These are phyloP conservation scores for Bryopsis sp. DNA, from an alignment of 139 green algal genomes.

Conservation along the genomic window DNA sequence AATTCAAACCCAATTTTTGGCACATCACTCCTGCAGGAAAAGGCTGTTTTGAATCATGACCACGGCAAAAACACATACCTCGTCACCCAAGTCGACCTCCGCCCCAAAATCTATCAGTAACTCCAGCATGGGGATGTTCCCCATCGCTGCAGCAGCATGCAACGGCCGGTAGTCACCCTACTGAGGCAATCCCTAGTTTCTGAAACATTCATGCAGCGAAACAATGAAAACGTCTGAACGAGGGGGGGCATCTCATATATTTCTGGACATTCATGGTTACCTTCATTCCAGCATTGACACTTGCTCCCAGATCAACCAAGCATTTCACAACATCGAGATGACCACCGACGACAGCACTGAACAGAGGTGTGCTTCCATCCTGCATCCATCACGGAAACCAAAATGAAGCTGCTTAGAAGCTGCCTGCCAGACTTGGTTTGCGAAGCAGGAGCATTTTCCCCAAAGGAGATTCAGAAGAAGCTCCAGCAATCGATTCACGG, in stretches of 20 bases:
- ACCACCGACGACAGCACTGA: background rate
- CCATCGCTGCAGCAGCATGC: background rate
- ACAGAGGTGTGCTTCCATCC: slow-evolving; percentile 3
- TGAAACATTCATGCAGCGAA: no score
- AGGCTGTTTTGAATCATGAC: no score
- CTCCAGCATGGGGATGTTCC: background rate
- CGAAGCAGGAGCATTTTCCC: no score
- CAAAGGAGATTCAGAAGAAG: no score
- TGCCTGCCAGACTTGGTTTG: no score
- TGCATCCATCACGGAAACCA: no score
- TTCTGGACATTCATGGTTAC: background rate
- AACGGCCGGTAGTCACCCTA: background rate
- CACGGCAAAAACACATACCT: no score
- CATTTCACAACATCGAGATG: slow-evolving; percentile 6
- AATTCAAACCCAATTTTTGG: no score
- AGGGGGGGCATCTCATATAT: background rate
- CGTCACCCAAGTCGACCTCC: background rate
- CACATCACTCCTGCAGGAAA: no score
- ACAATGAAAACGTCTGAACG: background rate
- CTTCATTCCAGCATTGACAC: background rate
- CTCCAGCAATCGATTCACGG: no score
- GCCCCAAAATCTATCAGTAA: background rate
- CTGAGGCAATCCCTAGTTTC: background rate
- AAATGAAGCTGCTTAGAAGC: no score
- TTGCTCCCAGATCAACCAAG: slow-evolving; percentile 2